These are phyloP conservation scores for Psilocybe sp. DNA, from an alignment of 768 basidiomycete genomes.

Conservation along the genomic window DNA sequence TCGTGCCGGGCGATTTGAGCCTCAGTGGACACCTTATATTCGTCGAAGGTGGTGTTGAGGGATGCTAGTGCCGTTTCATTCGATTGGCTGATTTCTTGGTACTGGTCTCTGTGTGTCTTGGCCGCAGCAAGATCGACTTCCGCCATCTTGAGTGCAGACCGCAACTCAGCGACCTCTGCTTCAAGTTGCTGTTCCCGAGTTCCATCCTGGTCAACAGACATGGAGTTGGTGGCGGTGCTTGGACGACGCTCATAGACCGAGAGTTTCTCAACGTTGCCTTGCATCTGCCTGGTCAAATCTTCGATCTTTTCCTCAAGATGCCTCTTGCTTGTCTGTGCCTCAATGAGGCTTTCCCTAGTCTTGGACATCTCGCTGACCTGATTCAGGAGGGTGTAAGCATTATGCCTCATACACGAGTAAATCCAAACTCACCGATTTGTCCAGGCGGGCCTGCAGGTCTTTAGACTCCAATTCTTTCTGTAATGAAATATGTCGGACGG, in stretches of 20 bases:
- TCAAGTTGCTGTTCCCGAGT: slow-evolving; percentile 78
- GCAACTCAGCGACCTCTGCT: slow-evolving; percentile 79
- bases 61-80: slow-evolving; percentile 74
- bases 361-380: slow-evolving; percentile 65
- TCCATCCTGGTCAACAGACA: slow-evolving; percentile 41
- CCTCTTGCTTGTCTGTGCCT: slow-evolving; percentile 74
- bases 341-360: slow-evolving; percentile 66
- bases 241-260: slow-evolving; percentile 79
- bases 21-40: slow-evolving; percentile 74
- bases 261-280: slow-evolving; percentile 81
- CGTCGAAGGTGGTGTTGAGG: slow-evolving; percentile 72
- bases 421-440: slow-evolving; percentile 55
- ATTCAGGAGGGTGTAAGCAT: slow-evolving; percentile 12
- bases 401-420: neutral
- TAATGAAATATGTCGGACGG: slow-evolving; percentile 65
- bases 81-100: slow-evolving; percentile 81
- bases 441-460: slow-evolving; percentile 70
- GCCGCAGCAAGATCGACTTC: slow-evolving; percentile 76
- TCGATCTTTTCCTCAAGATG: slow-evolving; percentile 74
- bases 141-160: slow-evolving; percentile 71
- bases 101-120: slow-evolving; percentile 74
- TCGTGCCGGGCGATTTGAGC: slow-evolving; percentile 64
- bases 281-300: slow-evolving; percentile 58
- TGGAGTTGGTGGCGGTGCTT: slow-evolving; percentile 29
- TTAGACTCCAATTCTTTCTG: slow-evolving; percentile 81